Evolutionary conservation across 1,139 yeast genomes (phyloP).

Genomic region (Pichia sp.): DNA sequence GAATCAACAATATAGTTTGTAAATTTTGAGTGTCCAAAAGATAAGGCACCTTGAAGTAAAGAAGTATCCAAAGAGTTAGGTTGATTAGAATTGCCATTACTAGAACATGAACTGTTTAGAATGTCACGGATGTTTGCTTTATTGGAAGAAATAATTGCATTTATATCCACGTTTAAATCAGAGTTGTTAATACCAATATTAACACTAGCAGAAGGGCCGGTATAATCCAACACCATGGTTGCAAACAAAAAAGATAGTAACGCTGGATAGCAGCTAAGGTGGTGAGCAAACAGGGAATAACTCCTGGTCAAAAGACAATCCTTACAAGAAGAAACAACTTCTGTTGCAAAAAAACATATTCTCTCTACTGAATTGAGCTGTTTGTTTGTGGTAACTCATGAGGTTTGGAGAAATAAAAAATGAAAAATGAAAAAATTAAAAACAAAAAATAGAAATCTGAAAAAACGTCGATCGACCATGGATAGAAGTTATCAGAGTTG

Average conservation of each 20-base stretch:
- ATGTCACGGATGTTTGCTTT: constrained; percentile 22
- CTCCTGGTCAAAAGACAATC: background rate
- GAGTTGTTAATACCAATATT: background rate
- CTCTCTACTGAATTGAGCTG: no score
- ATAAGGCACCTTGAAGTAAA: constrained; percentile 39
- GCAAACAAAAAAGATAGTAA: background rate
- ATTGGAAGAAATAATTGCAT: constrained; percentile 17
- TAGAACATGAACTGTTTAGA: constrained; percentile 15
- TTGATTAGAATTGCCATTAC: background rate
- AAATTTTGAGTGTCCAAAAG: constrained; percentile 39
- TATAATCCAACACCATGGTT: background rate
- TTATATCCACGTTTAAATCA: constrained; percentile 11
- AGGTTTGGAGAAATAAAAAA: no score
- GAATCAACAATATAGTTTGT: constrained; percentile 35
- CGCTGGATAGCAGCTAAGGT: background rate
- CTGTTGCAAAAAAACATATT: background rate
- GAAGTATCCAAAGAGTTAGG: constrained; percentile 33
- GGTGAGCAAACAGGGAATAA: background rate
- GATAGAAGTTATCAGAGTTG: no score
- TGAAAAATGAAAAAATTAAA: no score
- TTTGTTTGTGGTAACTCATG: no score
- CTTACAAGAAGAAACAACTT: no score
- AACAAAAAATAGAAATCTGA: no score
- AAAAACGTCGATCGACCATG: no score
- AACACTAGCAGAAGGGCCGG: background rate